Evolutionary conservation across 371 early-diverging fungal genomes (phyloP).

Genomic region (Mucor indicus): DNA sequence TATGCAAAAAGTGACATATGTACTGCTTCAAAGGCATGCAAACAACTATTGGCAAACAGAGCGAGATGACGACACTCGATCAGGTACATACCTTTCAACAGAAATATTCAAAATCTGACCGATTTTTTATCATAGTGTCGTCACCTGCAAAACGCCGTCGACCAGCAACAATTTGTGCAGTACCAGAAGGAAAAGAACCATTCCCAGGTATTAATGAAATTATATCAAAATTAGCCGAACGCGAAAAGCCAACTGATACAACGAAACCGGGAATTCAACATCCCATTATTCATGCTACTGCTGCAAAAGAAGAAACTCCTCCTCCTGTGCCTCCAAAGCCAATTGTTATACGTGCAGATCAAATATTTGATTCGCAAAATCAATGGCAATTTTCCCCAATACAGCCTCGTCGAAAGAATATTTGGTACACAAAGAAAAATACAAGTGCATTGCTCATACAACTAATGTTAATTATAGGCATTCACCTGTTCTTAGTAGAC

Average conservation of each 20-base stretch:
- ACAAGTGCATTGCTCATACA: background rate
- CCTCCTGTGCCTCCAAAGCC: conserved; percentile 49
- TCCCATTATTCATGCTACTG: background rate
- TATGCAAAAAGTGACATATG: conserved; percentile 54
- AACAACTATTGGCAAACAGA: conserved; percentile 44
- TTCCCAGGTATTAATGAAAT: conserved; percentile 39
- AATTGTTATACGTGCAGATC: conserved; percentile 31
- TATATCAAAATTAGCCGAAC: conserved; percentile 31
- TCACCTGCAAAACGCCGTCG: conserved; percentile 38
- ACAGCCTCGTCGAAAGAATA: conserved; percentile 3
- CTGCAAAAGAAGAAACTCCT: conserved; percentile 14
- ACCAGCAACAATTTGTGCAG: conserved; percentile 44
- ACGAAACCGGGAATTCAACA: conserved; percentile 12
- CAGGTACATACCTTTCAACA: conserved; percentile 14
- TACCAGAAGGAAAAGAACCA: conserved; percentile 27
- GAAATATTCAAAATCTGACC: background rate
- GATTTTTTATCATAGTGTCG: conserved; percentile 1
- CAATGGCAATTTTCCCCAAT: conserved; percentile 17
- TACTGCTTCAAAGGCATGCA: conserved; percentile 44
- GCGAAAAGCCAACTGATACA: conserved; percentile 13
- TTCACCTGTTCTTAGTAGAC: conserved; percentile 11
- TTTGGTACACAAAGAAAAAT: background rate
- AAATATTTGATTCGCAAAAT: conserved; percentile 14
- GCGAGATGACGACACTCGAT: conserved; percentile 34
- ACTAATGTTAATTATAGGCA: conserved; percentile 4